These are phyloP conservation scores for Elsinoe ampelina DNA, from an alignment of 2,329 filamentous ascomycete species.

Conservation along the genomic window DNA sequence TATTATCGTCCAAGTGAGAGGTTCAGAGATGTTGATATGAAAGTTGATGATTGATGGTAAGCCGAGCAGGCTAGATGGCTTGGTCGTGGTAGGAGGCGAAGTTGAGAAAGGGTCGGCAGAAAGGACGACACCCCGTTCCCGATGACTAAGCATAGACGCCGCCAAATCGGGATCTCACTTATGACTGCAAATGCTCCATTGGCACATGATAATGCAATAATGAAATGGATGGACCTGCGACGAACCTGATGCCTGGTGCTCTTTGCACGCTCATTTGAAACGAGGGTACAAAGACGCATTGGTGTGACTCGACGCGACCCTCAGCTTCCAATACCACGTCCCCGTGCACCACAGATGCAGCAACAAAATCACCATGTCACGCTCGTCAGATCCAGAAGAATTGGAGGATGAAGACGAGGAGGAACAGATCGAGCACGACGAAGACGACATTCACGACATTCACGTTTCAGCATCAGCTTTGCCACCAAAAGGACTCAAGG, in stretches of 20 bases:
- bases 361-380: not conserved
- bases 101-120: conserved; percentile 6
- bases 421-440: not conserved
- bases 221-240: too few relatives aligned
- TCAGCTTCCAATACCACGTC: too few relatives aligned
- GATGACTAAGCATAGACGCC: not conserved
- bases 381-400: conserved; percentile 3
- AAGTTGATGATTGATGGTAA: not conserved
- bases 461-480: conserved; percentile 16
- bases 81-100: conserved; percentile 5
- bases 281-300: too few relatives aligned
- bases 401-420: conserved; percentile 11
- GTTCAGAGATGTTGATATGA: not conserved
- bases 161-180: not conserved
- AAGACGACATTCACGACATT: not conserved
- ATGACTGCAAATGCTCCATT: not conserved
- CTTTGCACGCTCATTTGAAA: too few relatives aligned
- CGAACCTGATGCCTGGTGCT: too few relatives aligned
- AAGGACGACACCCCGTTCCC: not conserved
- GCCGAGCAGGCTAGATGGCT: not conserved
- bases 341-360: not conserved
- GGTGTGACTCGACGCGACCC: too few relatives aligned
- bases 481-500: conserved; percentile 51
- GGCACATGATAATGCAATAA: too few relatives aligned
- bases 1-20: not conserved